These are phyloP conservation scores for Penicillium dipodomyicola DNA, from an alignment of 495 filamentous ascomycete species.

Conservation along the genomic window DNA sequence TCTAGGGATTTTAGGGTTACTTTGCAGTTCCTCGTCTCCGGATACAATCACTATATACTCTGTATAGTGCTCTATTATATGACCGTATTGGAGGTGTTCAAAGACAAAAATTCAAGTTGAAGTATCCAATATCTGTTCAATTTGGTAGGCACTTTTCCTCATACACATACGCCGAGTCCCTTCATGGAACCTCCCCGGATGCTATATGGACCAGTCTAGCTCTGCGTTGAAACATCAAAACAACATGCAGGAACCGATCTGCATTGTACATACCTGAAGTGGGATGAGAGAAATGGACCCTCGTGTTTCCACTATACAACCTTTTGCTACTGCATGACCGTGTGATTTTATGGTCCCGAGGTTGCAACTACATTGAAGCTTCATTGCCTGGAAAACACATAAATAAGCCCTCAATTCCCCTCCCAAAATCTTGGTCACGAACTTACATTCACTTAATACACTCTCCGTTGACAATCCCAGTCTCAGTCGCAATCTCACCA, in stretches of 20 bases:
- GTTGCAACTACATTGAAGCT: conserved; percentile 27
- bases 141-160: not conserved
- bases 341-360: conserved; percentile 13
- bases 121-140: not conserved
- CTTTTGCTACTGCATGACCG: not conserved
- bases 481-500: conserved; percentile 1
- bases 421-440: not conserved
- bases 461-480: not conserved
- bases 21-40: not conserved
- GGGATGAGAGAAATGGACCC: not conserved
- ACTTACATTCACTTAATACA: not conserved
- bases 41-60: not conserved
- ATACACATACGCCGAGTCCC: not conserved
- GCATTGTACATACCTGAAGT: not conserved
- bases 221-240: not conserved
- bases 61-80: not conserved
- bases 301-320: conserved; percentile 12
- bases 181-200: not conserved
- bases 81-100: not conserved
- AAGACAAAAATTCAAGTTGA: not conserved
- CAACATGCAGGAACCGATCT: not conserved
- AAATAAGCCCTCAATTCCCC: conserved; percentile 4
- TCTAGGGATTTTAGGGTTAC: not conserved
- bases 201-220: not conserved
- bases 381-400: not conserved